Base-by-base conservation (phyloP, 192 early-diverging fungal genomes). In the Gaertneriomyces sp. region DNA sequence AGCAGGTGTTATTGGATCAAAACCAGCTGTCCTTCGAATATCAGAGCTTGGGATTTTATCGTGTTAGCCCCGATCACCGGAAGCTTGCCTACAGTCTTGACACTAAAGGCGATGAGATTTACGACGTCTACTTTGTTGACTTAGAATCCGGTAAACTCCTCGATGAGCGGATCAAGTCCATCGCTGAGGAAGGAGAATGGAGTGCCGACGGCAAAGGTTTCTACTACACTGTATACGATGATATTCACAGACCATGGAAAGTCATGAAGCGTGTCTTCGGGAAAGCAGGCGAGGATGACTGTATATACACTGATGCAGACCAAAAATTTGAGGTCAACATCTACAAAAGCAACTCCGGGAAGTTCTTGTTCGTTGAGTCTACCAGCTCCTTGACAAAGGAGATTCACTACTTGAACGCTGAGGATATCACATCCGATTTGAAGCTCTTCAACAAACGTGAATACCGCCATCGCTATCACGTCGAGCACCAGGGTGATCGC, bases 1-100 rank as follows among this genome's bases (percentile, higher is more conserved):
- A 79, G 54, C 69, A 66, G 60, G 58, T 76, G 3, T 43, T 77
- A 16, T 60, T 77, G 43, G 55, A 77, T 52, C 64, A 66, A 45
- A 77, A 77, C 47, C 25, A 58, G 51, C 47, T 76, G 25, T 44
- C 42, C 7, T 20, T 64, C 42, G 73, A 77, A 45, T 77, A 66
- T 42, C 63, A 66, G 66, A n/a, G 7, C 12, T 57, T 77, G 12
- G 62, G 59, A 4, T 20, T 55, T 2, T 74, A 57, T 61, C 47
- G 49, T 11, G 61, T 54, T 50, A 68, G 61, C 50, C 80, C 77
- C 12, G 69, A 74, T 46, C 72, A 77, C 51, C 51, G 39, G 20
- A 59, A 71, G 11, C 62, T 78, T 4, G 78, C 80, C 11, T 82
- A 80, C 58, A 39, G 64, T 4, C 50, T 80, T 1, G 80, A 82